Percentiles rank a stretch among this genome's conserved stretches.
Evolutionary conservation across 2,329 filamentous ascomycete genomes (phyloP).

Genomic region (Aspergillus melleus): DNA sequence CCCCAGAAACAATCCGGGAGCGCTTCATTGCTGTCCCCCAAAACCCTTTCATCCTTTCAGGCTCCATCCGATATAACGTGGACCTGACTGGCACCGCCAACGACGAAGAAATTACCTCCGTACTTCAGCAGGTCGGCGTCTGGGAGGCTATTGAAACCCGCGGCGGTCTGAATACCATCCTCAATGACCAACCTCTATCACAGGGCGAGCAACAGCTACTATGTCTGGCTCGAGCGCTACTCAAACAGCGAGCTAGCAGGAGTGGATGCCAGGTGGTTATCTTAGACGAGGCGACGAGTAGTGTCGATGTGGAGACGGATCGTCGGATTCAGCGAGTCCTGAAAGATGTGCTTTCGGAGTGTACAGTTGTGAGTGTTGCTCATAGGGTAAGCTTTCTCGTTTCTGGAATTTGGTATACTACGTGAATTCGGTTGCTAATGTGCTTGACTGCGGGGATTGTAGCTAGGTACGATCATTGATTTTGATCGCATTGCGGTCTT

Average conservation of each 20-base stretch:
- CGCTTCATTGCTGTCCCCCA: conserved; percentile 25
- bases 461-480: too few relatives aligned
- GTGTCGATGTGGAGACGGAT: conserved; percentile 4
- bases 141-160: conserved; percentile 29
- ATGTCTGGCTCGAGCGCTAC: conserved; percentile 56
- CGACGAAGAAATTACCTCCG: conserved; percentile 25
- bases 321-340: too few relatives aligned
- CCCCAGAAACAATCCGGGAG: conserved; percentile 15
- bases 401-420: too few relatives aligned
- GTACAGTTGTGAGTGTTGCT: too few relatives aligned
- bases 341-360: too few relatives aligned
- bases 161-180: conserved; percentile 36
- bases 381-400: too few relatives aligned
- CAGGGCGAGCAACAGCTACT: conserved; percentile 61
- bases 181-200: conserved; percentile 36
- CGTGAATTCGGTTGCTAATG: too few relatives aligned
- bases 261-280: conserved; percentile 16
- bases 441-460: too few relatives aligned
- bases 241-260: conserved; percentile 33
- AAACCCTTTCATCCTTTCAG: conserved; percentile 22
- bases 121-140: conserved; percentile 26
- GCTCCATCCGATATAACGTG: conserved; percentile 23
- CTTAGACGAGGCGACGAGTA: conserved; percentile 26
- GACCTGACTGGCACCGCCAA: conserved; percentile 4
- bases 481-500: too few relatives aligned